Evolutionary conservation across 306 rosid species (phyloP).

Genomic region (Rosa rugosa): DNA sequence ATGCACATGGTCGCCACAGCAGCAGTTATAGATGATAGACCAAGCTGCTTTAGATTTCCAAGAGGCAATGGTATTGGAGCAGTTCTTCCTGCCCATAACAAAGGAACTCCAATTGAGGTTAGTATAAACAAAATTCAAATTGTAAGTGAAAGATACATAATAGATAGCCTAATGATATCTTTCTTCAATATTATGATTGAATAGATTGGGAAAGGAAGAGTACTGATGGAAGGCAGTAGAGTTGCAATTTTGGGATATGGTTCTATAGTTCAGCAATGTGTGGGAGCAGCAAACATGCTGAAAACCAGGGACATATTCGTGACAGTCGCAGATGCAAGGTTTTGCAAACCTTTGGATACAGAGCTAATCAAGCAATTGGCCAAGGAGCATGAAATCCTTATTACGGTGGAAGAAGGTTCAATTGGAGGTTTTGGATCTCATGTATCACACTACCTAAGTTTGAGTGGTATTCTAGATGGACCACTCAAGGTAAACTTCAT

Average conservation of each 20-base stretch:
- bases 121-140: conserved; percentile 23
- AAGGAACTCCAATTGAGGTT: conserved; percentile 84
- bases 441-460: conserved; percentile 71
- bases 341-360: conserved; percentile 90
- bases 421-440: conserved; percentile 97
- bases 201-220: conserved; percentile 85
- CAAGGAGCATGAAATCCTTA: conserved; percentile 72
- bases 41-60: conserved; percentile 92
- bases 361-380: conserved; percentile 60
- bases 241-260: conserved; percentile 87
- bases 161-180: neutral
- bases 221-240: conserved; percentile 63
- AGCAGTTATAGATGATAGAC: conserved; percentile 82
- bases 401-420: conserved; percentile 87
- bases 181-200: conserved; percentile 19
- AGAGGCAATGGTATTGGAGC: conserved; percentile 90
- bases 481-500: conserved; percentile 57
- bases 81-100: conserved; percentile 52
- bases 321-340: conserved; percentile 93
- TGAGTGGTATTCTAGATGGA: conserved; percentile 78
- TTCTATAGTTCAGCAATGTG: conserved; percentile 68
- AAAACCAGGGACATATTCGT: conserved; percentile 44
- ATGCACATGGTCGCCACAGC: conserved; percentile 98
- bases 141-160: neutral
- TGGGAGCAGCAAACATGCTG: conserved; percentile 62